A percentile compares a stretch with the other conserved stretches of the same genome.
Evolutionary conservation across 2,329 filamentous ascomycete genomes (phyloP).

Genomic region (Teratosphaeria gauchensis): DNA sequence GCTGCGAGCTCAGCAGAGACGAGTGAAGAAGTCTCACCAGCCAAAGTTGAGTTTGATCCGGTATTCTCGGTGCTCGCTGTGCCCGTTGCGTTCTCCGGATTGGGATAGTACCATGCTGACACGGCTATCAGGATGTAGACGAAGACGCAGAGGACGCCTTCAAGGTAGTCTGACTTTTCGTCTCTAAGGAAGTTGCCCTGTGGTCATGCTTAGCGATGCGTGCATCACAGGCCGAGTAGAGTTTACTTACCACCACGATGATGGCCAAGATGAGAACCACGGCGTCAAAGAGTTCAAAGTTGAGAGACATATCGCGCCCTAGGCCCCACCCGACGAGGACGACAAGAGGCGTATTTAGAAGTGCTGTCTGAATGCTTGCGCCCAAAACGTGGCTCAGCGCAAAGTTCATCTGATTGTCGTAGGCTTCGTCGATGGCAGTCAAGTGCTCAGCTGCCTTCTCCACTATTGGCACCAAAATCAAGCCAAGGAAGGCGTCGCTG

Average conservation of each 20-base stretch:
- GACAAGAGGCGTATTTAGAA: slow-evolving; percentile 76
- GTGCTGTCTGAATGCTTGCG: slow-evolving; percentile 77
- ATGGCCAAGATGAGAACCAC: slow-evolving; percentile 73
- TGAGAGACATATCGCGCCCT: slow-evolving; percentile 60
- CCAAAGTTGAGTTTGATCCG: background rate
- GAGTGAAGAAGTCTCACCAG: background rate
- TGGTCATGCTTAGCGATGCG: background rate
- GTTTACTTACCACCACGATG: slow-evolving; percentile 33
- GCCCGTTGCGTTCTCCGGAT: slow-evolving; percentile 26
- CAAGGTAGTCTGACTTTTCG: slow-evolving; percentile 82
- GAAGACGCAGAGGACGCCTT: slow-evolving; percentile 70
- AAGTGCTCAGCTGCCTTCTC: slow-evolving; percentile 82
- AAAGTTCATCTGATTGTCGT: slow-evolving; percentile 67
- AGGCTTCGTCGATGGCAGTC: slow-evolving; percentile 75
- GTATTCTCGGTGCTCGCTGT: slow-evolving; percentile 1
- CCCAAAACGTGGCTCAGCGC: slow-evolving; percentile 78
- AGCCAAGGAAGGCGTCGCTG: slow-evolving; percentile 51
- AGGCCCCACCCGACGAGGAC: slow-evolving; percentile 78
- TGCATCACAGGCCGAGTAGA: background rate
- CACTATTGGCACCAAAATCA: slow-evolving; percentile 71
- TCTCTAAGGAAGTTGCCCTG: slow-evolving; percentile 73
- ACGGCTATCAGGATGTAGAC: slow-evolving; percentile 56
- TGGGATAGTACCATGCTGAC: slow-evolving; percentile 52
- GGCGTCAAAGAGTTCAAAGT: slow-evolving; percentile 82
- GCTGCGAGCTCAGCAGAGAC: background rate